Evolutionary conservation across 2,329 filamentous ascomycete genomes (phyloP), one percentile per base, ranked within the genome.

Genomic region (Clarireedia paspali): DNA sequence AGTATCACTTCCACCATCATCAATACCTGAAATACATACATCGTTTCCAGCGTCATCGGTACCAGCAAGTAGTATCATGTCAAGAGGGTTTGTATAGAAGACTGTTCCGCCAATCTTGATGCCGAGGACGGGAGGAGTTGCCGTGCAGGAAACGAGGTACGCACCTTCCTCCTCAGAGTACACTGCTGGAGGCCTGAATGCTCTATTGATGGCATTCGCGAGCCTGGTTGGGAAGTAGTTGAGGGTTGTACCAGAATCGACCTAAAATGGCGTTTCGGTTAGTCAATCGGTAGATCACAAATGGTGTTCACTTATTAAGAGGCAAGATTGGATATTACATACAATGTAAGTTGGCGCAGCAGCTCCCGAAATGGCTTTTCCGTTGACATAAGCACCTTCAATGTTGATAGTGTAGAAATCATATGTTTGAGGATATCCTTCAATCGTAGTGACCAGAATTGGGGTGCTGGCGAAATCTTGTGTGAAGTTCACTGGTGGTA

Each of bases 241-340:
- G 15, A 73, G 62, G 0, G 65, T 67, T 4, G 73, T 76, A 5
- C 74, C 75, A 1, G 70, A 73, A 62, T 79, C 76, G 24, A 78
- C 58, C 30, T 34, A 34, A 12, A 14, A 34, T 12, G 30, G 30
- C 30, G 10, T 34, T 12, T 34, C 30, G 30, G 30, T 34, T 4
- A 34, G 30, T 34, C 30, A 34, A 34, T 34, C 30, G 3, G 12
- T 12, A 9, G 12, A 34, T 12, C 5, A 12, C 3, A 12, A 12
- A 34, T 9, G 10, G 2, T 34, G 10, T 14, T 9, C 30, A 7
- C 7, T 9, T 7, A 30, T 30, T 7, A 9, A 9, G 10, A 7
- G 5, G 30, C 10, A 12, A 12, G 10, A 34, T 12, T 34, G 30
- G 30, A 34, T 4, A 34, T 4, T 34, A 14, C 30, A 4, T 34